Conservation (phyloP, 75 land plant species). For the Picea sitchensis region DNA sequence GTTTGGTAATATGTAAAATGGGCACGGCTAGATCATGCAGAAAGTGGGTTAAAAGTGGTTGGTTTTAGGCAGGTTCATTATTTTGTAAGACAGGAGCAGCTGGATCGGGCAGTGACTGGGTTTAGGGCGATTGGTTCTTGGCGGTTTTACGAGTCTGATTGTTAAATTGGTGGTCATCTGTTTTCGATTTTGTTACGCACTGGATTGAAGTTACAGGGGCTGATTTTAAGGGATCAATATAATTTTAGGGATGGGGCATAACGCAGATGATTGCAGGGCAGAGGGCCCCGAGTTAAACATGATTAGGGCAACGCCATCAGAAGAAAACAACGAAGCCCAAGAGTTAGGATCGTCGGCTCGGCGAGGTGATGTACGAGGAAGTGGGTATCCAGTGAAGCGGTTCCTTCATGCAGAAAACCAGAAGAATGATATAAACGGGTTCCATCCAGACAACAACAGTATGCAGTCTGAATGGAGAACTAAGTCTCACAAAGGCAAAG, state of each 20-base stretch:
- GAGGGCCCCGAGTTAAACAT: background rate
- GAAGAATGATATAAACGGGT: background rate
- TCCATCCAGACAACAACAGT: background rate
- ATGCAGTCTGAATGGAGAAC: conserved; percentile 8
- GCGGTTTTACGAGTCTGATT: no score
- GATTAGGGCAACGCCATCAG: background rate
- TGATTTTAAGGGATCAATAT: no score
- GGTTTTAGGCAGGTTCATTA: no score
- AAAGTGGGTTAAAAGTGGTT: no score
- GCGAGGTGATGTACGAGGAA: conserved; percentile 8
- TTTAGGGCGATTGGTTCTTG: no score
- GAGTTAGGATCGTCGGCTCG: conserved; percentile 10
- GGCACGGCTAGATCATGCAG: no score
- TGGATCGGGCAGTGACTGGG: no score
- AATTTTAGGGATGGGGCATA: background rate
- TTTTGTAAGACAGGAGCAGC: no score
- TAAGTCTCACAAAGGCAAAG: conserved; percentile 11
- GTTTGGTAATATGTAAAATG: no score
- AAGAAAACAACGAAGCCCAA: conserved; percentile 3
- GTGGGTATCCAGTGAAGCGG: conserved; percentile 10
- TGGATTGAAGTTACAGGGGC: no score
- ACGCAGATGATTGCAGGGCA: background rate
- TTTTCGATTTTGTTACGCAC: no score
- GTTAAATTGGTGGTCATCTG: no score
- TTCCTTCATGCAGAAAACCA: conserved; percentile 5